Evolutionary conservation across 768 basidiomycete genomes (phyloP), one percentile per base, ranked within the genome.

Genomic region (Auriscalpium orientale): DNA sequence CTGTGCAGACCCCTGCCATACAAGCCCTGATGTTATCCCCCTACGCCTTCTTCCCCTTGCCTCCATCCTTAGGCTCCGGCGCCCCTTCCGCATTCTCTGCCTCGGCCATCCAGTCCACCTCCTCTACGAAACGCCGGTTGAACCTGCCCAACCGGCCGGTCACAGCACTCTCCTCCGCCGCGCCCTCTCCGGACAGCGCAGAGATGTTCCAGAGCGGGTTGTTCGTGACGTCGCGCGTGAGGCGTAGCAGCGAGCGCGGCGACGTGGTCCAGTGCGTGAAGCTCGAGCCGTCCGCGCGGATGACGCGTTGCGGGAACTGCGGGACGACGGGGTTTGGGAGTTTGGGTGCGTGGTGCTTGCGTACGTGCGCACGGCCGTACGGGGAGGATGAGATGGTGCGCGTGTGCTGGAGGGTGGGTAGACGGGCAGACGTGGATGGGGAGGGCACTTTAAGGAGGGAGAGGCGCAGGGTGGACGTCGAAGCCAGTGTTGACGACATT

Each of bases 221-320:
- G 68, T 93, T 97, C 15, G 89, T 90, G 50, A 89, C 85, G 64
- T 95, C 93, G 44, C 92, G 83, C 18, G 92, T 89, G 48, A 95
- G 76, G 38, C 84, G 81, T 47, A 91, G 79, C 38, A 81, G 69
- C 4, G 87, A 85, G 7, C 84, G 84, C 0, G 94, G 93, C 0
- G 92, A 91, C 1, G 93, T 95, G 12, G 89, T 91, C 80, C 87
- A 89, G 62, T 94, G 89, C 5, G 81, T 83, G 68, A 91, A 92
- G 1, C 88, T 89, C 28, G 89, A 87, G 11, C 94, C 93, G 72
- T 95, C 94, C 0, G 91, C 84, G 62, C 89, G 84, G 56, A 91
- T 79, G 58, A 95, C 88, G 60, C 78, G 81, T 70, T 94, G 91
- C 3, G 90, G 87, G 70, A 87, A 95, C 60, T 87, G 87, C 36